Conservation (phyloP, 371 early-diverging fungal genomes). For the Mortierella polycephala region DNA sequence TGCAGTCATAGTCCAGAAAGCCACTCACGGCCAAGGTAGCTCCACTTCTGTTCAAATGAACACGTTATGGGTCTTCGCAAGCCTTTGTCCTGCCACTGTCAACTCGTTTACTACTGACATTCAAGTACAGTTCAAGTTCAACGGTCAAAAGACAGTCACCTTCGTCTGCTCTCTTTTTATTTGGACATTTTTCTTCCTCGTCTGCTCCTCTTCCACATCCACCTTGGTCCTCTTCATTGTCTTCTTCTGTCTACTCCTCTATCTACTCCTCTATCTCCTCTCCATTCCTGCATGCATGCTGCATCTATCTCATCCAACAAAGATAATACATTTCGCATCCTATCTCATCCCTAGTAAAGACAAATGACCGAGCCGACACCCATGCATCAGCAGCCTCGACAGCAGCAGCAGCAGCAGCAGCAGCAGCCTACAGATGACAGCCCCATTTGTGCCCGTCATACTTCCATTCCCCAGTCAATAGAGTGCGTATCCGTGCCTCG, state of each 20-base stretch:
- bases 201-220: not conserved
- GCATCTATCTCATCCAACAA: not conserved
- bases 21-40: too few species aligned
- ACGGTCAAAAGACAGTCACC: not conserved
- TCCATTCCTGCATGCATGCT: not conserved
- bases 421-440: not conserved
- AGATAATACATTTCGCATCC: not conserved
- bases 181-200: not conserved
- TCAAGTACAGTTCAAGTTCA: not conserved
- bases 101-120: too few species aligned
- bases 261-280: not conserved
- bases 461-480: too few species aligned
- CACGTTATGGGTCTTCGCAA: too few species aligned
- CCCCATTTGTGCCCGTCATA: too few species aligned
- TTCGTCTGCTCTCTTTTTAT: not conserved
- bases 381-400: not conserved
- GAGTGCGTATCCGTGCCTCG: not conserved
- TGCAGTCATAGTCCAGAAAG: too few species aligned
- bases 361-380: not conserved
- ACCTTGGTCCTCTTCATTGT: not conserved
- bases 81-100: too few species aligned
- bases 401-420: not conserved
- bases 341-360: not conserved
- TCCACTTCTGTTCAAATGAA: too few species aligned
- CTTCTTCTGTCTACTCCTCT: not conserved